Evolutionary conservation across 768 basidiomycete species (phyloP), one percentile per base, ranked within the genome.

Genomic region (Auricularia sp.): DNA sequence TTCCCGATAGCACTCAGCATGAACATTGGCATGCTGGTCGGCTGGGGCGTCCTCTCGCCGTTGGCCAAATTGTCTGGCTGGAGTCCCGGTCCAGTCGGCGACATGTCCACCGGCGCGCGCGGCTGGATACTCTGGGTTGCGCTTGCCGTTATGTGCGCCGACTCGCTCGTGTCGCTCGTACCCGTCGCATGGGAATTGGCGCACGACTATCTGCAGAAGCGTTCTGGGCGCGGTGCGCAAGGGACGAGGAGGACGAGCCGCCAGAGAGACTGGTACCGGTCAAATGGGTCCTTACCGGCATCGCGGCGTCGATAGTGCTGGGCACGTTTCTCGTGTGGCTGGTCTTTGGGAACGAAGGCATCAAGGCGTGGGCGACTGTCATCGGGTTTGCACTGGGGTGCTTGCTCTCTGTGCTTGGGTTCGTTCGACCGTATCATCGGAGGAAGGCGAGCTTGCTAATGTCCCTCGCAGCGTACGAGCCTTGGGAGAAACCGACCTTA

Each of bases 81-180:
- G 96, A 95, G 96, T 0, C 94, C 96, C 56, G 96, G 94, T 3
- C 86, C 90, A 8, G 93, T 96, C 4, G 85, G 87, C 1, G 90
- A 92, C 69, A 92, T 94, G 83, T 81, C 87, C 3, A 81, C 82
- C 66, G 96, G 96, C 51, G 88, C 94, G n/a, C 84, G 95, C 62
- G 92, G 92, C 39, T 96, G 93, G 93, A 94, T 96, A 64, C 83
- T 98, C n/a, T 98, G 96, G 96, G 82, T 88, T 24, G 90, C 94
- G 1, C 81, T 98, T 42, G 95, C 94, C 3, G 90, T 96, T 70
- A 98, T 98, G 96, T 92, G 89, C 73, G 84, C 93, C 42, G 96
- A 98, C 76, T 89, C 88, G 63, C 74, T 98, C 66, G 82, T 98
- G 44, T 93, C 92, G 10, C 84, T 98, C 34, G 69, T 92, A 18